Evolutionary conservation across 2,329 filamentous ascomycete species (phyloP), one percentile per base, ranked within the genome.

Genomic region (Elsinoe australis): DNA sequence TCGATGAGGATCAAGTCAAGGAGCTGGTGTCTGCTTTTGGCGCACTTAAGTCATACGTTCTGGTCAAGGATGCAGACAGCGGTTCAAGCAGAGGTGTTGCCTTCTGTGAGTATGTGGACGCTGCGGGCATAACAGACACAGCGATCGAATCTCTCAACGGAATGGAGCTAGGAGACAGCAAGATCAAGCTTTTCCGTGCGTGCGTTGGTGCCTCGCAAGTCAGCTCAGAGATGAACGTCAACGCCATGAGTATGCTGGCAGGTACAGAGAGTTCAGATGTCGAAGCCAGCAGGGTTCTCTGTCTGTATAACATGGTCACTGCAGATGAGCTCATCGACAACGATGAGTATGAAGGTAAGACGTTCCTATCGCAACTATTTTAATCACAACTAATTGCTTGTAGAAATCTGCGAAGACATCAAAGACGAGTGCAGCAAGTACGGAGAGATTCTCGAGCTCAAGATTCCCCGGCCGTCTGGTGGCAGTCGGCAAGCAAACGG

Each of bases 281-380:
- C 26, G 88, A 94, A 57, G 80, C 83, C 52, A 85, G 85, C 55
- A 79, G 86, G 49, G 90, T 98, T 12, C 66, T 98, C 52, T 90
- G 95, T 68, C 72, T 98, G 53, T 78, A 98, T 61, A 98, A 98
- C 71, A 98, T 98, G 92, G 90, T 98, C 28, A 98, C 92, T 0
- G 76, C 88, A 0, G 92, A 98, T 59, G 92, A 98, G 67, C 72
- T 98, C 18, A 80, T 95, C 68, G 89, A 96, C 62, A 82, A 82
- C 45, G 89, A 96, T 28, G 92, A 98, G 61, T 96, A 95, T 61
- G 86, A 95, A 68, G 90, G 90, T 89, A 75, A 61, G 72, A 58
- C 1, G n/a, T n/a, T n/a, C n/a, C n/a, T n/a, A n/a, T n/a, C n/a
- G n/a, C n/a, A n/a, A n/a, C n/a, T n/a, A n/a, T n/a, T n/a, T n/a